Percentiles rank a stretch among this genome's conserved stretches.
Evolutionary conservation across 305 asterid species (phyloP).

Genomic region (Rubia balearica): DNA sequence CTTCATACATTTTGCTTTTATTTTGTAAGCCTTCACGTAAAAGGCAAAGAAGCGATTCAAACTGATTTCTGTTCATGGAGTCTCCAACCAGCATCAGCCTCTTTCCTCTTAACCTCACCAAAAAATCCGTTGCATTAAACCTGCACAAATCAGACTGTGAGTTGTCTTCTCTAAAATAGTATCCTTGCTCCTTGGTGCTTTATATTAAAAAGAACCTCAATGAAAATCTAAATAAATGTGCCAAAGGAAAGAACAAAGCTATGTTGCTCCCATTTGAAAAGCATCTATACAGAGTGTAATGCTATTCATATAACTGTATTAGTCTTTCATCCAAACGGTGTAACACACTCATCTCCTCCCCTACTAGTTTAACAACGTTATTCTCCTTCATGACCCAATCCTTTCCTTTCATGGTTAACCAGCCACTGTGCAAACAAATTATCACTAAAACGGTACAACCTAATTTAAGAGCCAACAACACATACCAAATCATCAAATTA

Average conservation of each 20-base stretch:
- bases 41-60: conserved; percentile 88
- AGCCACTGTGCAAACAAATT: not conserved
- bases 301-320: not conserved
- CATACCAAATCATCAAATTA: not conserved
- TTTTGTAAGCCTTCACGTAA: conserved; percentile 59
- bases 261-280: not conserved
- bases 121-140: conserved; percentile 81
- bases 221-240: not conserved
- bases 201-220: conserved; percentile 1
- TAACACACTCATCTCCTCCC: not conserved
- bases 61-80: conserved; percentile 95
- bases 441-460: not conserved
- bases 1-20: conserved; percentile 81
- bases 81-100: conserved; percentile 91
- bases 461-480: not conserved
- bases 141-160: conserved; percentile 31
- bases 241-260: not conserved
- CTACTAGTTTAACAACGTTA: not conserved
- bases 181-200: not conserved
- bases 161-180: not conserved
- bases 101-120: conserved; percentile 79
- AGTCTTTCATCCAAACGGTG: not conserved
- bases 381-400: not conserved
- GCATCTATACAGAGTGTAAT: not conserved
- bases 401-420: not conserved